These are phyloP conservation scores for Euphrasia arctica DNA, from an alignment of 305 asterid species.

Conservation along the genomic window DNA sequence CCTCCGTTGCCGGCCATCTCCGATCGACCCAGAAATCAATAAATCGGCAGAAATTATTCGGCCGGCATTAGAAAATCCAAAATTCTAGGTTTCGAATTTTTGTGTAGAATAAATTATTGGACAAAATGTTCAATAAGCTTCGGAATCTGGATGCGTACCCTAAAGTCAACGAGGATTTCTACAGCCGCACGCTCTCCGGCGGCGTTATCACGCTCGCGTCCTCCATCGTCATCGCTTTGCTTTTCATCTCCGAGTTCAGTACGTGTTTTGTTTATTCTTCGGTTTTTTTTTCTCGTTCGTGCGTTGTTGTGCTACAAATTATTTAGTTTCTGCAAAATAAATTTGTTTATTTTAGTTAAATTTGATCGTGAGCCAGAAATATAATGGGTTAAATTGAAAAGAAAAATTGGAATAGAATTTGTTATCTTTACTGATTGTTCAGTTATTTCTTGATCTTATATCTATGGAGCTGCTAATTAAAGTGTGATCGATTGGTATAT, in stretches of 20 bases:
- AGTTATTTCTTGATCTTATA: too few species aligned
- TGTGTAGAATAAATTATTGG: constrained; percentile 31
- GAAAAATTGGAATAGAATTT: neutral
- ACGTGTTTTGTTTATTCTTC: constrained; percentile 31
- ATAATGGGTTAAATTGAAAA: neutral
- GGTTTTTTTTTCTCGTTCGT: neutral
- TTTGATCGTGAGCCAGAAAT: constrained; percentile 1
- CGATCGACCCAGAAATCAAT: constrained; percentile 17
- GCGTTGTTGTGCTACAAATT: constrained; percentile 4
- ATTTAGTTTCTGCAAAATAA: neutral
- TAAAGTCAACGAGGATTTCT: constrained; percentile 93
- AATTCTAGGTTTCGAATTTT: neutral
- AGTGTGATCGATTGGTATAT: too few species aligned
- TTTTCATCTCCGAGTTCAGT: constrained; percentile 87
- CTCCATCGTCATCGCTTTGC: constrained; percentile 63
- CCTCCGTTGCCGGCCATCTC: constrained; percentile 30
- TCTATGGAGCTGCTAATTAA: too few species aligned
- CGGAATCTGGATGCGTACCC: constrained; percentile 94
- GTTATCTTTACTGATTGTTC: too few species aligned
- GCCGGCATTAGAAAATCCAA: neutral
- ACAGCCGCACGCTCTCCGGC: constrained; percentile 90
- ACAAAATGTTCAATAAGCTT: constrained; percentile 52
- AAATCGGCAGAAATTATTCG: constrained; percentile 1
- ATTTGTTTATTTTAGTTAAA: constrained; percentile 7
- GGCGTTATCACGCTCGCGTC: constrained; percentile 80